Percentiles rank a stretch among this genome's conserved stretches.
Evolutionary conservation across 352 stramenopile genomes (phyloP).

Genomic region (Phytophthora nicotianae): DNA sequence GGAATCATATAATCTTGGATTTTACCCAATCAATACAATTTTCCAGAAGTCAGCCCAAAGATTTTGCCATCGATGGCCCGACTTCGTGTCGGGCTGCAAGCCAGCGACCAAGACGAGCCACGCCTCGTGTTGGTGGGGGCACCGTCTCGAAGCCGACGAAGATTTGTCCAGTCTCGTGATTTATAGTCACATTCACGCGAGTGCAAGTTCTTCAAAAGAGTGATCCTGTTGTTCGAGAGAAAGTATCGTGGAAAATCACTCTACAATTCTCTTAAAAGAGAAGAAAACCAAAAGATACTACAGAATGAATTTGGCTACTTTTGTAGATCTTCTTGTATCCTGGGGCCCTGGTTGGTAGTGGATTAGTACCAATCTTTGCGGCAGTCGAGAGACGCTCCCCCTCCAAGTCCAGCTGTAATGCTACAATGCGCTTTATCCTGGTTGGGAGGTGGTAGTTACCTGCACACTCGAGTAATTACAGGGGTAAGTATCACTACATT

Average conservation of each 20-base stretch:
- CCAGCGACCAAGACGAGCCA: no score
- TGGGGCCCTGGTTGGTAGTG: background rate
- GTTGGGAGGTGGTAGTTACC: background rate
- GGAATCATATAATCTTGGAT: no score
- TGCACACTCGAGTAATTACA: background rate
- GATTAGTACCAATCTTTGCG: background rate
- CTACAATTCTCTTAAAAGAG: background rate
- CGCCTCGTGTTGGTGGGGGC: no score
- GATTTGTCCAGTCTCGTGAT: background rate
- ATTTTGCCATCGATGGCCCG: background rate
- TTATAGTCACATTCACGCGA: background rate
- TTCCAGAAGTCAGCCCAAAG: no score
- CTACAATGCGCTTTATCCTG: background rate
- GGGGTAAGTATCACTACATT: background rate
- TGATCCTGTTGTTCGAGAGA: background rate
- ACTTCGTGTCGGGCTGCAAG: no score
- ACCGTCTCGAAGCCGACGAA: background rate
- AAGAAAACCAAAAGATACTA: background rate
- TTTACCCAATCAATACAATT: no score
- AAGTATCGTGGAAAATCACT: background rate
- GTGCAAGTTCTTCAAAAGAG: background rate
- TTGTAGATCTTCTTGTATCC: background rate
- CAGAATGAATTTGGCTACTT: background rate
- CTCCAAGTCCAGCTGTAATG: background rate
- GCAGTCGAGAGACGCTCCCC: background rate